Conservation (phyloP, 345 rosid species). For the Melaleuca alternifolia region DNA sequence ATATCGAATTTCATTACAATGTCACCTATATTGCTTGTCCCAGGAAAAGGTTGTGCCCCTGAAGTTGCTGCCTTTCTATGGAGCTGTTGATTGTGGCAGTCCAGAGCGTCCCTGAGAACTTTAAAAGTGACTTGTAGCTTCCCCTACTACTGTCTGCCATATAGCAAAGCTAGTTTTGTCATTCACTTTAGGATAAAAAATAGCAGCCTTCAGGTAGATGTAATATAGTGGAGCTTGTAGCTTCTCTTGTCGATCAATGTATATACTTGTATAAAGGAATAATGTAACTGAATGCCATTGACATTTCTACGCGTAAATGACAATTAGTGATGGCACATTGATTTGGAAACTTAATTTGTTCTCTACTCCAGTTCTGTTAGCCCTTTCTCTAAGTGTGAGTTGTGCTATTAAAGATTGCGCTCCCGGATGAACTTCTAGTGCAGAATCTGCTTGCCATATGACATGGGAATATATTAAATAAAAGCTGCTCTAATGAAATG, state of each 20-base stretch:
- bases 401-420: background rate
- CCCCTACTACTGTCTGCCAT: background rate
- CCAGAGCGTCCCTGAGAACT: background rate
- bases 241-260: background rate
- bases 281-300: background rate
- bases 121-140: background rate
- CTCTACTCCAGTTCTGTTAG: background rate
- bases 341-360: background rate
- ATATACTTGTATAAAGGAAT: background rate
- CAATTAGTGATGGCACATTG: background rate
- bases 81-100: slow-evolving; percentile 16
- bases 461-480: background rate
- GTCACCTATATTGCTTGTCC: background rate
- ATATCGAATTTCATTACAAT: background rate
- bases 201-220: background rate
- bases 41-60: slow-evolving; percentile 51
- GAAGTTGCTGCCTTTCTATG: slow-evolving; percentile 62
- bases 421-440: background rate
- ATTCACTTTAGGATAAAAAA: background rate
- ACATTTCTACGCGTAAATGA: background rate
- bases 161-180: background rate
- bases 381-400: background rate
- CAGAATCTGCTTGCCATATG: background rate
- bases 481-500: background rate
- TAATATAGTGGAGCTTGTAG: background rate